A percentile compares a stretch with the other conserved stretches of the same genome.
These are phyloP conservation scores for Gnaphalium uliginosum DNA, from an alignment of 129 eudicot genomes.

Conservation along the genomic window DNA sequence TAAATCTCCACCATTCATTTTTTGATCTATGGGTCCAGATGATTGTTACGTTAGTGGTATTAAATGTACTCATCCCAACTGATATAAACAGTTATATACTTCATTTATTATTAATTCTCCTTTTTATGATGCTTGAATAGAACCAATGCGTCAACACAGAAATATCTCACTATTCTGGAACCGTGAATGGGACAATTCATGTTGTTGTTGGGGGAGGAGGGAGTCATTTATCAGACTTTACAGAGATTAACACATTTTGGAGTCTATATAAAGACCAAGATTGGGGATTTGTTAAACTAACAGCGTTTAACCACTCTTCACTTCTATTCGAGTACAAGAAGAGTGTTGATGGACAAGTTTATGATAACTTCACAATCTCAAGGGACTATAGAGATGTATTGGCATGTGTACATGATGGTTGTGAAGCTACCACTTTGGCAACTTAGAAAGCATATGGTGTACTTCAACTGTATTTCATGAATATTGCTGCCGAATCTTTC, in stretches of 20 bases:
- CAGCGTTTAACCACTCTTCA: conserved; percentile 68
- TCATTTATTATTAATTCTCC: not conserved
- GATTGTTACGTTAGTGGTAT: too few species aligned
- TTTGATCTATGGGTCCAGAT: too few species aligned
- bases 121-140: conserved; percentile 34
- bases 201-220: conserved; percentile 86
- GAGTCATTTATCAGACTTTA: conserved; percentile 55
- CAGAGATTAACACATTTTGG: conserved; percentile 54
- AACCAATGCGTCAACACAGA: conserved; percentile 62
- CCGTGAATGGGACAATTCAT: conserved; percentile 68
- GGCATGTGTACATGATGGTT: conserved; percentile 80
- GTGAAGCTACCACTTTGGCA: conserved; percentile 68
- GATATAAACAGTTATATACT: too few species aligned
- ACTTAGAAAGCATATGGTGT: conserved; percentile 14
- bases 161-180: conserved; percentile 61
- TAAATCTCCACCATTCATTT: too few species aligned
- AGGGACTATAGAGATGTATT: conserved; percentile 83
- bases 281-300: conserved; percentile 75
- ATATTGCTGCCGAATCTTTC: not conserved
- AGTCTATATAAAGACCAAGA: conserved; percentile 63
- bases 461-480: not conserved
- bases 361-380: conserved; percentile 81
- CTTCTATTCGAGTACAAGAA: conserved; percentile 78
- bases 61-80: too few species aligned
- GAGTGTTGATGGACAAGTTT: conserved; percentile 75